Conservation (phyloP, 148 eudicot genomes). For the Arctostaphylos glauca region DNA sequence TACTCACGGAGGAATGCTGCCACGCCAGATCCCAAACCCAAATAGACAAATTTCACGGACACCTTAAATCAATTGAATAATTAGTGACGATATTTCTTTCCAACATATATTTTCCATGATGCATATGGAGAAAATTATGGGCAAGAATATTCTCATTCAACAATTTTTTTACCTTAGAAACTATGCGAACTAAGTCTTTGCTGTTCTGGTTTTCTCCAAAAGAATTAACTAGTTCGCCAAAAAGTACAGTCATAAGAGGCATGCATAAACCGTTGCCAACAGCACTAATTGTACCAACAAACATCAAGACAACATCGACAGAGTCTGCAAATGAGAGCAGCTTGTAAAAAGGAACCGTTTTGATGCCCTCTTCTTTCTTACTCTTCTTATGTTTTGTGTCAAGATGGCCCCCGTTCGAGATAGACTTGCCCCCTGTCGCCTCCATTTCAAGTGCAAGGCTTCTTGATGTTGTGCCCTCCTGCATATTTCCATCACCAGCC, state of each 20-base stretch:
- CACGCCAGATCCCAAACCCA: constrained; percentile 49
- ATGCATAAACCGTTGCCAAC: constrained; percentile 37
- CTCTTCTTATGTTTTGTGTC: not conserved
- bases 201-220: constrained; percentile 37
- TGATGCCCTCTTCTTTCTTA: constrained; percentile 15
- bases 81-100: not conserved
- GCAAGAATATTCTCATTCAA: not conserved
- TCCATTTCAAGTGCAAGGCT: constrained; percentile 1
- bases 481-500: not conserved
- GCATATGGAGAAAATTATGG: not conserved
- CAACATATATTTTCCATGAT: not conserved
- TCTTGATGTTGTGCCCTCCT: constrained; percentile 8
- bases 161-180: constrained; percentile 5
- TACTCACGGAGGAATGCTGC: constrained; percentile 63
- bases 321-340: constrained; percentile 48
- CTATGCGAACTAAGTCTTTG: not conserved
- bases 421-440: not conserved
- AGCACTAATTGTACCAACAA: constrained; percentile 40
- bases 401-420: not conserved
- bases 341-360: constrained; percentile 45
- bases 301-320: constrained; percentile 34
- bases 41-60: constrained; percentile 30
- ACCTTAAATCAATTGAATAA: constrained; percentile 7
- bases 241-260: constrained; percentile 41
- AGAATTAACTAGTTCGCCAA: constrained; percentile 37